Evolutionary conservation across 768 basidiomycete genomes (phyloP).

Genomic region (Kwoniella europaea): DNA sequence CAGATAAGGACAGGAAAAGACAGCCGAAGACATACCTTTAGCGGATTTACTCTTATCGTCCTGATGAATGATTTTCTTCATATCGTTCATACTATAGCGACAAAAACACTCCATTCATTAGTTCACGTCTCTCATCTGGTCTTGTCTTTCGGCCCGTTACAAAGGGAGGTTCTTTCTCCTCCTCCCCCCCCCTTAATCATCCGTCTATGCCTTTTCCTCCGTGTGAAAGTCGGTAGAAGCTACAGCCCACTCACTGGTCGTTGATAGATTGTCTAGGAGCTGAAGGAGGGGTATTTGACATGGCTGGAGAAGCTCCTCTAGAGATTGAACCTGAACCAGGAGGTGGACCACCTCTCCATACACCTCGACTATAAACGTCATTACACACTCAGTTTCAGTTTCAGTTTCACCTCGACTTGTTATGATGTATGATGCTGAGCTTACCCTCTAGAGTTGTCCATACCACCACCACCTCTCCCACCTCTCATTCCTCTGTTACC

Average conservation of each 20-base stretch:
- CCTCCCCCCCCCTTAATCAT: neutral
- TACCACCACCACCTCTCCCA: slow-evolving; percentile 20
- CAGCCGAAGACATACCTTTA: slow-evolving; percentile 29
- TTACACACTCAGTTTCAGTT: slow-evolving; percentile 4
- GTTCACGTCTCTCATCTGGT: neutral
- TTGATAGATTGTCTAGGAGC: slow-evolving; percentile 42
- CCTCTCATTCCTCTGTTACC: slow-evolving; percentile 23
- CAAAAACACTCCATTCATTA: slow-evolving; percentile 12
- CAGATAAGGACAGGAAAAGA: neutral
- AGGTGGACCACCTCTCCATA: slow-evolving; percentile 48
- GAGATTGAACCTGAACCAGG: slow-evolving; percentile 37
- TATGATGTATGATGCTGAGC: neutral
- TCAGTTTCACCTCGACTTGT: neutral
- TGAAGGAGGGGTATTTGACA: slow-evolving; percentile 8
- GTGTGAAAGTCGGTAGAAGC: neutral
- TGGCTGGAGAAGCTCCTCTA: slow-evolving; percentile 29
- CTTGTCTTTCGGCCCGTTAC: neutral
- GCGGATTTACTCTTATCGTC: slow-evolving; percentile 27
- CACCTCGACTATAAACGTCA: slow-evolving; percentile 35
- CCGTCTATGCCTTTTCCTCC: neutral
- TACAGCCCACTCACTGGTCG: slow-evolving; percentile 43
- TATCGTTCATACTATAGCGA: slow-evolving; percentile 38
- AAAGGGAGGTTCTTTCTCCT: slow-evolving; percentile 5
- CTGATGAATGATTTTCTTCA: slow-evolving; percentile 35
- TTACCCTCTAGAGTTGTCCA: slow-evolving; percentile 13